These are phyloP conservation scores for Didymella exigua DNA, from an alignment of 2,329 filamentous ascomycete genomes.

Conservation along the genomic window DNA sequence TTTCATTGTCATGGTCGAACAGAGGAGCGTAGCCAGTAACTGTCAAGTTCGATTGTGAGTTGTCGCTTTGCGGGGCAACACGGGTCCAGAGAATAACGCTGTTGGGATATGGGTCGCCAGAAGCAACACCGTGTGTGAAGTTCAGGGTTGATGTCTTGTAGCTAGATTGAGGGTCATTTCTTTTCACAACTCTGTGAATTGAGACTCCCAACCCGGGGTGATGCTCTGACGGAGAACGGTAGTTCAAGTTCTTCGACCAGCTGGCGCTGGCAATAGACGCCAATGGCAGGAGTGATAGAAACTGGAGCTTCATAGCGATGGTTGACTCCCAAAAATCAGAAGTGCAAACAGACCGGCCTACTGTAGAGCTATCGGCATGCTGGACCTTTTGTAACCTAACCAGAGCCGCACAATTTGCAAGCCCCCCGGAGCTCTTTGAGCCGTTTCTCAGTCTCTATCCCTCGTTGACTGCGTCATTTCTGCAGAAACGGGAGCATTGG, in stretches of 20 bases:
- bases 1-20: constrained; percentile 60
- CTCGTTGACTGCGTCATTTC: constrained; percentile 26
- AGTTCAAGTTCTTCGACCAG: constrained; percentile 65
- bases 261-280: constrained; percentile 29
- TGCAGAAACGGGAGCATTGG: constrained; percentile 24
- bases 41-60: constrained; percentile 53
- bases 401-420: constrained; percentile 4
- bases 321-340: constrained; percentile 1
- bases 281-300: constrained; percentile 28
- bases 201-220: constrained; percentile 69
- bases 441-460: constrained; percentile 3
- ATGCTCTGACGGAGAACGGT: constrained; percentile 68
- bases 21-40: constrained; percentile 61
- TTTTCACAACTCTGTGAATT: constrained; percentile 65
- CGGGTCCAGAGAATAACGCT: constrained; percentile 47
- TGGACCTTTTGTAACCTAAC: constrained; percentile 30
- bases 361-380: constrained; percentile 3
- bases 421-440: constrained; percentile 6
- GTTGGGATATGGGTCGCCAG: constrained; percentile 54
- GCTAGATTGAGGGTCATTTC: constrained; percentile 45
- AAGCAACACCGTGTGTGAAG: constrained; percentile 54
- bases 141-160: constrained; percentile 34
- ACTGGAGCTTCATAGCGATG: constrained; percentile 35
- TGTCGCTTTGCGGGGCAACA: constrained; percentile 46
- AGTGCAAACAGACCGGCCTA: constrained; percentile 7